A percentile compares a stretch with the other conserved stretches of the same genome.
These are phyloP conservation scores for Asterophora lycoperdoides DNA, from an alignment of 768 basidiomycete genomes.

Conservation along the genomic window DNA sequence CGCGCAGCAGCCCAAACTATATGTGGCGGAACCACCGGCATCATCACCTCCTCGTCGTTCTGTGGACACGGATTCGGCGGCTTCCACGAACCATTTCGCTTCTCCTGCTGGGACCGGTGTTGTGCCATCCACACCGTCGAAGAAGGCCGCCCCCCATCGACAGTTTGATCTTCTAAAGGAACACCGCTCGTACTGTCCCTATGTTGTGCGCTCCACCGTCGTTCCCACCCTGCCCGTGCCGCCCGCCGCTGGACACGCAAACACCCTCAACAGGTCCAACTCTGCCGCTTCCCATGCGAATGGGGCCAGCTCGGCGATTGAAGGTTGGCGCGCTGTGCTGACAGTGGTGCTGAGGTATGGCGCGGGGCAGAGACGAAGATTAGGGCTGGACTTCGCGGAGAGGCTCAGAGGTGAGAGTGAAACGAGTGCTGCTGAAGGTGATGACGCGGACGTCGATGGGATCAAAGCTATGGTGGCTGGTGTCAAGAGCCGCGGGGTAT, in stretches of 20 bases:
- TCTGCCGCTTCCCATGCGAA: conserved; percentile 31
- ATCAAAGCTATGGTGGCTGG: conserved; percentile 75
- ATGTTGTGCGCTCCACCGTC: conserved; percentile 64
- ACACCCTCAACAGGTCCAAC: conserved; percentile 18
- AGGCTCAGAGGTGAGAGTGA: conserved; percentile 8
- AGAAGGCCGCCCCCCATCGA: conserved; percentile 33
- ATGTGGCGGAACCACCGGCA: background rate
- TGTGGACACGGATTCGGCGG: background rate
- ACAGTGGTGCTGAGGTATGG: conserved; percentile 64
- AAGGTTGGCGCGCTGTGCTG: conserved; percentile 82
- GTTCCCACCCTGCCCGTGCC: conserved; percentile 53
- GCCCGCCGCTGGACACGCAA: conserved; percentile 18
- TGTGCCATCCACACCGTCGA: conserved; percentile 23
- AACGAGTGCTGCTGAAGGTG: background rate
- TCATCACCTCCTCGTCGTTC: background rate
- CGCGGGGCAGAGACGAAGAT: conserved; percentile 50
- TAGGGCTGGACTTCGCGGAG: conserved; percentile 25
- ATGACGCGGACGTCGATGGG: conserved; percentile 40
- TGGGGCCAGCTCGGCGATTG: conserved; percentile 36
- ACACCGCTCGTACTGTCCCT: conserved; percentile 85
- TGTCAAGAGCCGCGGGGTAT: conserved; percentile 71
- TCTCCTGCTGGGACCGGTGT: conserved; percentile 8
- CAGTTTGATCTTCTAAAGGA: conserved; percentile 75
- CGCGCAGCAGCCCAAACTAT: conserved; percentile 19
- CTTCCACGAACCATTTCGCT: conserved; percentile 3